Evolutionary conservation across 2,329 filamentous ascomycete genomes (phyloP).

Genomic region (Pseudopyricularia cyperi): DNA sequence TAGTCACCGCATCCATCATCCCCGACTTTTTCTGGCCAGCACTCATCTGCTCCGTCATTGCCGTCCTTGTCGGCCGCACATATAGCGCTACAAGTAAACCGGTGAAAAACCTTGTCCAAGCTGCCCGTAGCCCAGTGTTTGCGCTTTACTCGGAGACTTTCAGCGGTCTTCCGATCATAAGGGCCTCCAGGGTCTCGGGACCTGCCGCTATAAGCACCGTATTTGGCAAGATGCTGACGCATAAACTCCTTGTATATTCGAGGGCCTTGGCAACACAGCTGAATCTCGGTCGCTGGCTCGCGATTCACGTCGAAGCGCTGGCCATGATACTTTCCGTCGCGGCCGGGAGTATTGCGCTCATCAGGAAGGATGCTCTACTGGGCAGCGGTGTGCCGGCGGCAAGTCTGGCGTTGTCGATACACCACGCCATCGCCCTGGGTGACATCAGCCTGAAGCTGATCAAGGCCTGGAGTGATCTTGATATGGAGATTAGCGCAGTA

Average conservation of each 20-base stretch:
- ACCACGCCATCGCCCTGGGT: conserved; percentile 40
- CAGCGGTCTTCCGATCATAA: conserved; percentile 23
- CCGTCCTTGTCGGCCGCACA: conserved; percentile 26
- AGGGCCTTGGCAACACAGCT: conserved; percentile 17
- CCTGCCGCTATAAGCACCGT: conserved; percentile 11
- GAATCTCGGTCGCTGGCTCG: conserved; percentile 82
- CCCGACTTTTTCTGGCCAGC: conserved; percentile 29
- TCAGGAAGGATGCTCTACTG: conserved; percentile 16
- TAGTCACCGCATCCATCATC: conserved; percentile 26
- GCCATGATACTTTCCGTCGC: conserved; percentile 31
- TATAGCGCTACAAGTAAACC: conserved; percentile 29
- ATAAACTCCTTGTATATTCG: conserved; percentile 15
- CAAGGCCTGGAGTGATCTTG: conserved; percentile 40
- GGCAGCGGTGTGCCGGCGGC: conserved; percentile 24
- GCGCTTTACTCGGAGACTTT: conserved; percentile 33
- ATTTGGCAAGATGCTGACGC: conserved; percentile 16
- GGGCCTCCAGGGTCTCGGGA: conserved; percentile 41
- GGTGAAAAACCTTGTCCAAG: conserved; percentile 25
- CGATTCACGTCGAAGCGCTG: conserved; percentile 59
- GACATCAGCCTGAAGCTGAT: conserved; percentile 37
- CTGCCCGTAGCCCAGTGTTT: conserved; percentile 38
- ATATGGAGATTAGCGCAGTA: conserved; percentile 42
- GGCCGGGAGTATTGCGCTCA: conserved; percentile 78
- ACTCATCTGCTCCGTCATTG: conserved; percentile 21
- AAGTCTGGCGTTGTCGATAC: conserved; percentile 30